phyloP scores from a whole-genome alignment of 371 early-diverging fungal genomes.

The Mortierella polycephala region DNA sequence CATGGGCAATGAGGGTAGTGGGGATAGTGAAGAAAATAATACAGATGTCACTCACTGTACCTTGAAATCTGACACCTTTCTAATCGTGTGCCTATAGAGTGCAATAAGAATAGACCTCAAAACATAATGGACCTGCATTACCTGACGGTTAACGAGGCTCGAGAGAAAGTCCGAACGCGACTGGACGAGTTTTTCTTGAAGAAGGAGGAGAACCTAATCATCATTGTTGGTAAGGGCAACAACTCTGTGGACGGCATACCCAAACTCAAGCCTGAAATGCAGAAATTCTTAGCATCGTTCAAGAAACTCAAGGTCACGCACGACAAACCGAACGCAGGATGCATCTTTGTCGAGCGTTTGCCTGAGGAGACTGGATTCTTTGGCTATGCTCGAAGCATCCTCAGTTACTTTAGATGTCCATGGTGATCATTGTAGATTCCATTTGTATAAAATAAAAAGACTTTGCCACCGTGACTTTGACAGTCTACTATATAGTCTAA shows the following conservation, averaged over 20 bases:
- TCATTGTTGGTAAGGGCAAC: slow-evolving; percentile 73
- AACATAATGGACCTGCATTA: slow-evolving; percentile 73
- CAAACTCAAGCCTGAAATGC: slow-evolving; percentile 71
- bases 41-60: background rate
- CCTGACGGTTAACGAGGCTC: slow-evolving; percentile 67
- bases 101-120: slow-evolving; percentile 59
- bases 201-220: slow-evolving; percentile 57
- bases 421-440: too few species aligned
- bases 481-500: background rate
- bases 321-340: slow-evolving; percentile 69
- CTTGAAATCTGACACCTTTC: background rate
- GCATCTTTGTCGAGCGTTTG: slow-evolving; percentile 63
- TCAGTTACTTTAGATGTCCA: too few species aligned
- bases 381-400: too few species aligned
- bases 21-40: background rate
- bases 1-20: background rate
- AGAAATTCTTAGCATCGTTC: slow-evolving; percentile 63
- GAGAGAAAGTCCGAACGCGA: slow-evolving; percentile 63
- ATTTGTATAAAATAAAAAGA: too few species aligned
- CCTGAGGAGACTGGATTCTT: background rate
- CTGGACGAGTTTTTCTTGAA: slow-evolving; percentile 59
- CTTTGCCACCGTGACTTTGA: background rate
- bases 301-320: slow-evolving; percentile 62
- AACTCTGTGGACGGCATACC: slow-evolving; percentile 68
- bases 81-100: slow-evolving; percentile 38